Evolutionary conservation across 2,329 filamentous ascomycete species (phyloP), one percentile per base, ranked within the genome.

Genomic region (Fusarium equiseti): DNA sequence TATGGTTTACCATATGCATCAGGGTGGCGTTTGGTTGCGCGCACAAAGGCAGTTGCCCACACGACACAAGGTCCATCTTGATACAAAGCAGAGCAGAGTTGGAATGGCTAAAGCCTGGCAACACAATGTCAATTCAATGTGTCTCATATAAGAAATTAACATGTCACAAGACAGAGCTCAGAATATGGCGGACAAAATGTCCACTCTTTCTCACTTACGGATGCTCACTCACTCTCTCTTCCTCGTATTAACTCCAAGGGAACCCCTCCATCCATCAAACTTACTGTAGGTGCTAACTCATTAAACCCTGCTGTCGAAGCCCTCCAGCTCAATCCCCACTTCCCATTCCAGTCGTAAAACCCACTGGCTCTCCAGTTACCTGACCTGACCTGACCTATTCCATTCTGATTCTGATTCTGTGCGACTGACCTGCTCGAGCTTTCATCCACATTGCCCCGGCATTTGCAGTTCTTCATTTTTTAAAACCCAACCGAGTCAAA

Each of bases 281-380:
- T 26, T 45, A 46, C 43, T 52, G 32, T 38, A 38, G 32, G 32
- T 38, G 32, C 32, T 38, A 52, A 51, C 42, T 32, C 22, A 73
- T 62, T 59, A 71, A 70, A 71, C 68, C 68, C 68, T 71, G 68
- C 56, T 62, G 66, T 69, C 52, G 58, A 76, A 75, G 62, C 69
- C 74, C 70, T 72, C 69, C 68, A 68, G 55, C 59, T 69, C 59
- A 64, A 66, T 50, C 63, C 74, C 74, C 74, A 73, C 74, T 73
- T 66, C 63, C 63, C 45, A 65, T 65, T 65, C 60, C 60, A 65
- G 50, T 40, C 65, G 63, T 58, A 74, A 74, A 73, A 64, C 58
- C 71, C 73, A 70, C 70, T 61, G 62, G 65, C 67, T 63, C 66
- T 66, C 40, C 50, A 52, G 50, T 27, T 52, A 27, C 50, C 50